Evolutionary conservation across 306 rosid species (phyloP).

Genomic region (Lotus japonicus): DNA sequence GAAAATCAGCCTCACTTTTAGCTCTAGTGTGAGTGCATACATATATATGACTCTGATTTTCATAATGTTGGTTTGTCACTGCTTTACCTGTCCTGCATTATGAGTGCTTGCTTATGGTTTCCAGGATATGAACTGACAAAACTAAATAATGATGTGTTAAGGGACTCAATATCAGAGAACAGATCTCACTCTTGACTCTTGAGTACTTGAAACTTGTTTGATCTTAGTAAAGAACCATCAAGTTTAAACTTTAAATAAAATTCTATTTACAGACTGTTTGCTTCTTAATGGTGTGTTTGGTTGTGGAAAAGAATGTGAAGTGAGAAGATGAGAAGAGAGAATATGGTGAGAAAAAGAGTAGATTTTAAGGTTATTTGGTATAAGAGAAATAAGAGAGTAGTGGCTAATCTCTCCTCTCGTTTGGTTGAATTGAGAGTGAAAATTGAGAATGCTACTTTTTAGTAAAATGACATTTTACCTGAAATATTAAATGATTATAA

Average conservation of each 20-base stretch:
- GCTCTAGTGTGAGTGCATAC: slow-evolving; percentile 68
- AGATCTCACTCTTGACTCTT: slow-evolving; percentile 3
- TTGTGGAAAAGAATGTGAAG: too few species aligned
- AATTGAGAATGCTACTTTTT: too few species aligned
- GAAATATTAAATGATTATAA: too few species aligned
- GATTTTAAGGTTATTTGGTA: too few species aligned
- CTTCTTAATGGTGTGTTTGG: neutral
- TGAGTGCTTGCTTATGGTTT: slow-evolving; percentile 17
- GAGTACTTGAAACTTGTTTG: slow-evolving; percentile 17
- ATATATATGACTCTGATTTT: slow-evolving; percentile 16
- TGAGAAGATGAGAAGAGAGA: too few species aligned
- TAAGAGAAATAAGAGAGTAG: too few species aligned
- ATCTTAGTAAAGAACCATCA: neutral
- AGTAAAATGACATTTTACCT: too few species aligned
- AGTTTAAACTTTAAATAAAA: slow-evolving; percentile 5
- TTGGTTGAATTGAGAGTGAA: too few species aligned
- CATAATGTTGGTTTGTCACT: slow-evolving; percentile 1
- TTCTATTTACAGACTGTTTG: neutral
- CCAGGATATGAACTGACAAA: slow-evolving; percentile 6
- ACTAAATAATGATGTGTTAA: slow-evolving; percentile 5
- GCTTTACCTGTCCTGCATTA: slow-evolving; percentile 4
- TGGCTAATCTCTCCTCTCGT: too few species aligned
- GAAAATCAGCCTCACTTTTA: slow-evolving; percentile 87
- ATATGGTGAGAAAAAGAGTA: too few species aligned
- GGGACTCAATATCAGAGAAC: slow-evolving; percentile 14